Percentiles rank a stretch among this genome's conserved stretches.
Conservation (phyloP, 768 basidiomycete genomes). For the Mycena maculata region DNA sequence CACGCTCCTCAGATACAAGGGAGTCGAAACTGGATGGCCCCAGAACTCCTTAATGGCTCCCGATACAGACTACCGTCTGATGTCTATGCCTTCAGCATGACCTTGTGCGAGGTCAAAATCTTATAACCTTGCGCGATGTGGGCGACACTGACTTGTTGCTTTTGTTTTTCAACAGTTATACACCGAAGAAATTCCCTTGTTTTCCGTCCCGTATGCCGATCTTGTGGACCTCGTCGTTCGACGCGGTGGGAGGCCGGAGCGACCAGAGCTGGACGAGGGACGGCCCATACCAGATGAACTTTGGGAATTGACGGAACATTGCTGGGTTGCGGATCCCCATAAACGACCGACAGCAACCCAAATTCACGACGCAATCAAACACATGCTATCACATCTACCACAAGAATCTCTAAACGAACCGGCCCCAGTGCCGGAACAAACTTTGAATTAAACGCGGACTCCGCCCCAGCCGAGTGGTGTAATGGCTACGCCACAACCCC, state of each 20-base stretch:
- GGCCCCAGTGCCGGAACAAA: background rate
- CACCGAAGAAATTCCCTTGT: slow-evolving; percentile 21
- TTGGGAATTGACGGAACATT: slow-evolving; percentile 21
- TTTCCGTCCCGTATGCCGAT: slow-evolving; percentile 22
- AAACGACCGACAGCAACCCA: slow-evolving; percentile 19
- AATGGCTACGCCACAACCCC: background rate
- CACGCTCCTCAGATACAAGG: slow-evolving; percentile 22
- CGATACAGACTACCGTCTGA: slow-evolving; percentile 33
- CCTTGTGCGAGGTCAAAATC: slow-evolving; percentile 40
- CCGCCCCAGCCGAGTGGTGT: background rate
- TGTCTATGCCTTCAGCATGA: slow-evolving; percentile 43
- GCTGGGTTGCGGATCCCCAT: slow-evolving; percentile 17
- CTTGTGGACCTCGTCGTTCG: slow-evolving; percentile 21
- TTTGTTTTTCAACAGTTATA: slow-evolving; percentile 11
- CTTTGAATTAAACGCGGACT: background rate
- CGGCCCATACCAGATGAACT: slow-evolving; percentile 5
- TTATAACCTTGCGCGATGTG: background rate
- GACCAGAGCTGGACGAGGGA: slow-evolving; percentile 10
- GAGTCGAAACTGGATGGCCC: slow-evolving; percentile 45
- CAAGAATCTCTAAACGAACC: background rate
- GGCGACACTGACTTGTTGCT: slow-evolving; percentile 2
- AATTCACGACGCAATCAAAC: slow-evolving; percentile 11
- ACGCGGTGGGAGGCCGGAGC: slow-evolving; percentile 12
- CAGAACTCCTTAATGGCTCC: slow-evolving; percentile 38
- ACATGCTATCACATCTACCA: background rate